These are phyloP conservation scores for Aureobasidium sp. DNA, from an alignment of 2,329 filamentous ascomycete genomes.

Conservation along the genomic window DNA sequence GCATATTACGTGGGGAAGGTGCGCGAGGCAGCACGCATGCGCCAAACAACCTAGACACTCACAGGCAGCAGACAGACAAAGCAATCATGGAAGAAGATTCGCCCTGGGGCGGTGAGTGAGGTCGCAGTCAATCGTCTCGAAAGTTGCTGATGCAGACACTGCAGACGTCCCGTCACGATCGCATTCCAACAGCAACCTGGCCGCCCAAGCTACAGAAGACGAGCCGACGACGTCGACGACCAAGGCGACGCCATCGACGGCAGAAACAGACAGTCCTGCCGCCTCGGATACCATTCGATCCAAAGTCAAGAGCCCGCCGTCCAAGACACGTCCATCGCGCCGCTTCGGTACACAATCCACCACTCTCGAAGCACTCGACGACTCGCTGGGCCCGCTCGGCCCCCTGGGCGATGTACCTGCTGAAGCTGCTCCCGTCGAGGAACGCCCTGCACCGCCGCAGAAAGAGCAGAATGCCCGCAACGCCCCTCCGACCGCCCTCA, in stretches of 20 bases:
- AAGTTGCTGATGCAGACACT: not conserved
- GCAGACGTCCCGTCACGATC: constrained; percentile 43
- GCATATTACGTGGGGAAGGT: constrained; percentile 7
- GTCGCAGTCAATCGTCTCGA: not conserved
- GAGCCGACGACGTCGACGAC: constrained; percentile 16
- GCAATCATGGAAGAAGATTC: constrained; percentile 19
- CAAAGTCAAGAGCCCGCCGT: constrained; percentile 20
- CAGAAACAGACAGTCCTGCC: constrained; percentile 17
- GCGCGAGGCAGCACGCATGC: not conserved
- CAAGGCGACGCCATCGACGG: not conserved
- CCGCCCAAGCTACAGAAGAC: constrained; percentile 33
- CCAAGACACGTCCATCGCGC: constrained; percentile 43
- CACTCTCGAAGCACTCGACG: constrained; percentile 69
- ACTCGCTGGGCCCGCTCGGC: constrained; percentile 69
- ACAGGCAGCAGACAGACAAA: not conserved
- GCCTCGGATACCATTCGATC: constrained; percentile 25
- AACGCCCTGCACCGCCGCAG: constrained; percentile 57
- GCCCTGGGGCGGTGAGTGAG: constrained; percentile 18
- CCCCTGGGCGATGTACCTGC: constrained; percentile 49
- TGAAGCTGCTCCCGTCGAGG: constrained; percentile 40
- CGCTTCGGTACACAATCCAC: constrained; percentile 68
- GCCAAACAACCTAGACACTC: not conserved
- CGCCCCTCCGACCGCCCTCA: constrained; percentile 50
- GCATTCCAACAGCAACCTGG: constrained; percentile 34
- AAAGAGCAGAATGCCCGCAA: constrained; percentile 47